phyloP scores from a whole-genome alignment of 2,329 filamentous ascomycete genomes.

The Beauveria bassiana region DNA sequence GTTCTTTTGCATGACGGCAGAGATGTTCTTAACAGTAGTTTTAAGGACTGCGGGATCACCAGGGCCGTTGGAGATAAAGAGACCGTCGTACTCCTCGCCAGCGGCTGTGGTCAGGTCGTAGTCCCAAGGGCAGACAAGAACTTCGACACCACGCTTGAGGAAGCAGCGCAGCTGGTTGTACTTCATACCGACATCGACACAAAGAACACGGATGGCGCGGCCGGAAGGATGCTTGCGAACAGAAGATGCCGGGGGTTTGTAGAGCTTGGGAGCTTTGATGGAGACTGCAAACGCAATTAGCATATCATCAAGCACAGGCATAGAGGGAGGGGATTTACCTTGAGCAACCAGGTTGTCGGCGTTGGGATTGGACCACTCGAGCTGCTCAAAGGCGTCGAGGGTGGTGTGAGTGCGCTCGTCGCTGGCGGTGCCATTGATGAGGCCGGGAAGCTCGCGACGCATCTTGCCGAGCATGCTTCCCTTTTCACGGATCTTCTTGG shows the following conservation, averaged over 20 bases:
- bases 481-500: constrained; percentile 87
- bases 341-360: constrained; percentile 86
- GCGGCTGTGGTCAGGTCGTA: constrained; percentile 76
- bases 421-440: constrained; percentile 33
- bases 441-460: constrained; percentile 55
- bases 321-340: constrained; percentile 53
- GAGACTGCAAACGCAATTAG: constrained; percentile 61
- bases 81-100: constrained; percentile 82
- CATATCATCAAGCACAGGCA: constrained; percentile 18
- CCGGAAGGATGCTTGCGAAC: constrained; percentile 83
- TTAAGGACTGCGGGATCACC: constrained; percentile 87
- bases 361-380: constrained; percentile 91
- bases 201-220: constrained; percentile 77
- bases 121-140: constrained; percentile 92
- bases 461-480: constrained; percentile 95
- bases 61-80: constrained; percentile 96
- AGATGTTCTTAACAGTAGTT: constrained; percentile 71
- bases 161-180: constrained; percentile 96
- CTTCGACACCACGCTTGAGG: constrained; percentile 83
- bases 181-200: constrained; percentile 95
- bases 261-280: constrained; percentile 77
- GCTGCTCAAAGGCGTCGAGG: constrained; percentile 57
- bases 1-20: constrained; percentile 66
- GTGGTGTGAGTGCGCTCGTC: constrained; percentile 19
- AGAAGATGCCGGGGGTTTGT: constrained; percentile 62